A percentile compares a stretch with the other conserved stretches of the same genome.
These are phyloP conservation scores for Esteya vermicola DNA, from an alignment of 2,329 filamentous ascomycete species.

Conservation along the genomic window DNA sequence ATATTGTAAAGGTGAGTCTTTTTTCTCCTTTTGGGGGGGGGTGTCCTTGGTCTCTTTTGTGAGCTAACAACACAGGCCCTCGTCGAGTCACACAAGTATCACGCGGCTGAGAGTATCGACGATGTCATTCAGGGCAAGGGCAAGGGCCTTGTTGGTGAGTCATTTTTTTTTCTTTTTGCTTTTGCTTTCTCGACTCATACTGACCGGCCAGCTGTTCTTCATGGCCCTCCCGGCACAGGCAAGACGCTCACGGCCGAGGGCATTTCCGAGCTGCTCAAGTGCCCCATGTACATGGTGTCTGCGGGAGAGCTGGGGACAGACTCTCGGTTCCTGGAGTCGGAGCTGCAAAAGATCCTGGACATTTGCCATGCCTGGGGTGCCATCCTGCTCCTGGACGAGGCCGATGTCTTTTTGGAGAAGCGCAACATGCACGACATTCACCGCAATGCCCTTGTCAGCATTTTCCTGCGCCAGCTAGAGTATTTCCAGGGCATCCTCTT, in stretches of 20 bases:
- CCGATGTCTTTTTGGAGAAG: conserved; percentile 36
- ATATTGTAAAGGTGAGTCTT: conserved; percentile 44
- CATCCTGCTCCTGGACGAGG: conserved; percentile 36
- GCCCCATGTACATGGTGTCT: conserved; percentile 39
- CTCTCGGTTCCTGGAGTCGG: conserved; percentile 27
- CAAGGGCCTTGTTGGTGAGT: conserved; percentile 58
- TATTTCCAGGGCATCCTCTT: conserved; percentile 90
- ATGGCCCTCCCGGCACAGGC: conserved; percentile 48
- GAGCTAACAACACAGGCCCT: conserved; percentile 35
- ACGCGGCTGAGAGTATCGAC: conserved; percentile 68
- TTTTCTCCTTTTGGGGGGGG: not conserved
- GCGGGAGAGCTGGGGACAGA: conserved; percentile 33
- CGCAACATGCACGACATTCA: conserved; percentile 28
- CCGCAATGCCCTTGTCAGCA: conserved; percentile 43
- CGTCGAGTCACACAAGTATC: conserved; percentile 72
- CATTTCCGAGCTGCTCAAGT: conserved; percentile 27
- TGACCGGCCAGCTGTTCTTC: conserved; percentile 43
- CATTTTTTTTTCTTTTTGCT: not conserved
- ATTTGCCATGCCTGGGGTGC: conserved; percentile 35
- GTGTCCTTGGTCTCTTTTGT: not conserved
- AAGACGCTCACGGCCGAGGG: conserved; percentile 28
- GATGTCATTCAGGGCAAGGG: conserved; percentile 75
- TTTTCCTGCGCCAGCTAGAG: conserved; percentile 75
- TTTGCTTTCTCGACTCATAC: not conserved
- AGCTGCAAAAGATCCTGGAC: conserved; percentile 30